Evolutionary conservation across 2,329 filamentous ascomycete genomes (phyloP).

Genomic region (Trichoderma harzianum): DNA sequence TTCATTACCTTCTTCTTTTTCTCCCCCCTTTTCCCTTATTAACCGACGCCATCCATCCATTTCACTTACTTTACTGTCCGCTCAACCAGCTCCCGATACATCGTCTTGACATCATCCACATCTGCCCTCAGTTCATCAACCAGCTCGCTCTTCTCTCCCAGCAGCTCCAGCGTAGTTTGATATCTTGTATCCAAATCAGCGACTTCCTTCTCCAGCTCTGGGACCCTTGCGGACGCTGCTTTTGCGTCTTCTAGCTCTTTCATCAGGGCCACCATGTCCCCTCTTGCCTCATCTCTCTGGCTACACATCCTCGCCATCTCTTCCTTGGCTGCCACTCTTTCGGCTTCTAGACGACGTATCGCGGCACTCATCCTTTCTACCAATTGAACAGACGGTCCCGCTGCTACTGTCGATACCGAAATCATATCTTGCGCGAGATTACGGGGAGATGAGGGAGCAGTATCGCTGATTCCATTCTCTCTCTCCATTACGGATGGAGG

Average conservation of each 20-base stretch:
- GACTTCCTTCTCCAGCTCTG: constrained; percentile 65
- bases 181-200: constrained; percentile 71
- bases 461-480: constrained; percentile 51
- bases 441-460: constrained; percentile 55
- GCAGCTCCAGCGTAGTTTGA: constrained; percentile 86
- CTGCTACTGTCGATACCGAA: constrained; percentile 83
- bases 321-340: constrained; percentile 85
- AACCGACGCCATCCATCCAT: neutral
- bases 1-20: neutral
- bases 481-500: constrained; percentile 43
- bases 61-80: constrained; percentile 64
- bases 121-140: constrained; percentile 89
- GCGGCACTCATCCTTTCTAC: constrained; percentile 95
- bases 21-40: neutral
- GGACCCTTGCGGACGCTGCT: constrained; percentile 55
- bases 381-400: constrained; percentile 88
- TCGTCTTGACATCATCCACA: constrained; percentile 88
- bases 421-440: constrained; percentile 79
- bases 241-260: constrained; percentile 74
- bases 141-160: constrained; percentile 94
- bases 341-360: constrained; percentile 83
- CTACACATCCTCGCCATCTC: constrained; percentile 74
- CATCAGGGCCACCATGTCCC: constrained; percentile 88
- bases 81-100: constrained; percentile 91
- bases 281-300: constrained; percentile 90